Base-by-base conservation (phyloP, 257 asterid genomes). In the Fraxinus americana region DNA sequence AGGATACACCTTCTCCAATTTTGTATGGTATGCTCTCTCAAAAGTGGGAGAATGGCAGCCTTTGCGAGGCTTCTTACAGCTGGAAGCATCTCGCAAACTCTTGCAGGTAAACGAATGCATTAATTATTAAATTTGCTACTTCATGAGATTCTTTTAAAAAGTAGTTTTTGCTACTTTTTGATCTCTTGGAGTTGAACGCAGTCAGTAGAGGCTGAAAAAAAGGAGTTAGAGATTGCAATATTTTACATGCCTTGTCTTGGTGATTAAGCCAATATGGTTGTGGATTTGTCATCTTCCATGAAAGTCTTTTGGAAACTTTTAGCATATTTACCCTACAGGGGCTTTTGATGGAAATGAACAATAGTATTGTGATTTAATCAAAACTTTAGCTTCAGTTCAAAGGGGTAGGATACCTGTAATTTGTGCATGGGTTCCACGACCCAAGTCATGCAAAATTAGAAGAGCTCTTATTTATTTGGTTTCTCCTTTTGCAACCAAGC, bases 41-140 rank as follows among this genome's bases (percentile, higher is more conserved):
- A 86, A 81, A 85, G 86, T 75, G 93, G 85, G 79, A 91, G 87
- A 86, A 94, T 94, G 98, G 89, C 91, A 74, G 91, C 96, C 94
- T 83, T 91, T 86, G 82, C 86, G 70, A 83, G 97, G 95, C 87
- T 89, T 79, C 82, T 83, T 65, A 83, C 82, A 82, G 86, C 87
- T 67, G 88, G 86, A 83, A 85, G 86, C 70, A 73, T 78, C 88
- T 84, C 86, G 68, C 90, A 83, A 78, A 76, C 83, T 59, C 57
- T 82, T 84, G 76, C 90, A 86, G 97, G 97, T 94, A 89, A 79
- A 70, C 5, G 7, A 77, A 39, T 71, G 70, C 50, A 45, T 72
- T 69, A 43, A 39, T 82, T 71, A 45, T 74, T 25, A 43, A 74
- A 82, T 67, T 25, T 84, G 61, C 45, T 74, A 79, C 74, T 6